Base-by-base conservation (phyloP, 1,284 basidiomycete genomes). In the Anthracocystis setariae region DNA sequence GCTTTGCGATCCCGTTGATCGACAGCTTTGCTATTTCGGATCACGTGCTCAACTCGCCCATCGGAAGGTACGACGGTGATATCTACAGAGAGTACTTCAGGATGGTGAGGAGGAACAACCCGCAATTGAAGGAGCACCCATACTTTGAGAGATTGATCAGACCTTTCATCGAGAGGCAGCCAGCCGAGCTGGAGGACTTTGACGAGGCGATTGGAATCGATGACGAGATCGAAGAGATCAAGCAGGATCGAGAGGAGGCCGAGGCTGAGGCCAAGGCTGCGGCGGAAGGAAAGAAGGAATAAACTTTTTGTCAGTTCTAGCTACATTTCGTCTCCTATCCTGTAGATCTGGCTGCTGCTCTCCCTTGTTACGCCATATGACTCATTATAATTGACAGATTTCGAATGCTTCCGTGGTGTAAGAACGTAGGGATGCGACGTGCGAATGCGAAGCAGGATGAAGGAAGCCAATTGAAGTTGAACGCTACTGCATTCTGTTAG, bases 21-120 rank as follows among this genome's bases (percentile, higher is more conserved):
- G 87, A 88, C 81, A 82, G 85, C 33, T 88, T 88, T 74, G 84
- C 85, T 13, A 84, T 86, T 32, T 84, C 84, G 43, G 87, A 88
- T 80, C 86, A 87, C 82, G 85, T 87, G 58, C 83, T 88, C 83
- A 88, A 88, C 83, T 86, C 86, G 46, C 87, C 87, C 24, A 84
- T 88, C 32, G 87, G 79, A 23, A 61, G 76, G 35, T 72, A 74
- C 60, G 76, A 79, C 57, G 81, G 81, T 35, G 75, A 81, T 67
- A 74, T 82, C 45, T 82, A 82, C 71, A 60, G 63, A 44, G 74
- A 73, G 55, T 81, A 79, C 75, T 79, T 80, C 58, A 52, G 69
- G 46, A 72, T 71, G 62, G 73, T 82, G 9, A 70, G 73, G 18
- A 63, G 77, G 21, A 78, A 81, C 66, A 82, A 82, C 70, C 80